Percentiles rank a stretch among this genome's conserved stretches.
Evolutionary conservation across 2,329 filamentous ascomycete species (phyloP).

Genomic region (Colletotrichum tropicale): DNA sequence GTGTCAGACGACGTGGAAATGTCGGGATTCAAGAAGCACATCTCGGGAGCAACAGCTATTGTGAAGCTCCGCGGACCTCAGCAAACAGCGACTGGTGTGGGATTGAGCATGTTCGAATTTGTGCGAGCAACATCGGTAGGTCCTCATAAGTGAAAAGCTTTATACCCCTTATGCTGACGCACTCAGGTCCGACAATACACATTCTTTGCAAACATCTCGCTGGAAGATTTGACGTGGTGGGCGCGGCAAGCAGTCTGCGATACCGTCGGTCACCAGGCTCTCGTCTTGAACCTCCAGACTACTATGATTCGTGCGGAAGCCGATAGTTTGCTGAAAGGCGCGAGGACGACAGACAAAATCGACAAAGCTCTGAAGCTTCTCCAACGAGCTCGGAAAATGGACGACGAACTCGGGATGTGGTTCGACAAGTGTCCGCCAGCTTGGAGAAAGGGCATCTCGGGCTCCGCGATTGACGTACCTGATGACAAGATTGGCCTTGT

Average conservation of each 20-base stretch:
- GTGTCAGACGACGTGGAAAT: constrained; percentile 22
- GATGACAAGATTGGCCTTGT: constrained; percentile 19
- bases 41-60: constrained; percentile 25
- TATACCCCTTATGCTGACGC: neutral
- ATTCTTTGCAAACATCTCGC: constrained; percentile 23
- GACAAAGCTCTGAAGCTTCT: constrained; percentile 25
- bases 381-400: constrained; percentile 19
- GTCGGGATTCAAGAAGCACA: constrained; percentile 24
- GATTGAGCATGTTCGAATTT: constrained; percentile 28
- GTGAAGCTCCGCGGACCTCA: constrained; percentile 22
- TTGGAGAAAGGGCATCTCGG: constrained; percentile 23
- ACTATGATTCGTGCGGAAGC: constrained; percentile 26
- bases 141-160: neutral
- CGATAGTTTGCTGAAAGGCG: constrained; percentile 22
- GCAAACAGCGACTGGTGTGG: constrained; percentile 18
- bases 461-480: constrained; percentile 17
- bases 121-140: constrained; percentile 26
- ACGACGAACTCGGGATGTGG: constrained; percentile 24
- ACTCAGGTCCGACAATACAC: constrained; percentile 26
- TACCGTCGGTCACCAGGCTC: constrained; percentile 25
- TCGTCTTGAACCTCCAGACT: constrained; percentile 28
- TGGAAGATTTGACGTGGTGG: constrained; percentile 27
- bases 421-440: constrained; percentile 23
- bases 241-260: constrained; percentile 23
- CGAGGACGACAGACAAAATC: constrained; percentile 22